Evolutionary conservation across 306 rosid species (phyloP).

Genomic region (Cucumis sativus): DNA sequence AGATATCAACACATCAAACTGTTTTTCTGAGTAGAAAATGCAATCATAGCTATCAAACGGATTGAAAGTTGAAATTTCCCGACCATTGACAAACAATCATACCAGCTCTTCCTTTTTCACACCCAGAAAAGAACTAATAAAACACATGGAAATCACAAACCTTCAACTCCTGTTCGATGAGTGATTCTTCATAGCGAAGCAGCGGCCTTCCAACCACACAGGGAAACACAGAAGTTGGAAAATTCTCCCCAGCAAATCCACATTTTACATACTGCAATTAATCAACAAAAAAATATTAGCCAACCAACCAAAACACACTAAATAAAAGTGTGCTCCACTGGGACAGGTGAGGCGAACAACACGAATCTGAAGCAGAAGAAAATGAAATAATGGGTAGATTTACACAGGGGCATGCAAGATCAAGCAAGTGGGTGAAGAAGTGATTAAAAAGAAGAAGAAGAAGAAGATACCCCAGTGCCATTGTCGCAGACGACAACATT

Average conservation of each 20-base stretch:
- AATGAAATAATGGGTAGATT: neutral
- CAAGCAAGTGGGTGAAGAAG: neutral
- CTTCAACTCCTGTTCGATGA: slow-evolving; percentile 77
- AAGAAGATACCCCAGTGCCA: slow-evolving; percentile 72
- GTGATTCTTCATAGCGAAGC: slow-evolving; percentile 97
- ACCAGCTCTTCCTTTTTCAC: neutral
- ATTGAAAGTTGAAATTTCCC: neutral
- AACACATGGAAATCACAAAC: slow-evolving; percentile 15
- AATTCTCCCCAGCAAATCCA: slow-evolving; percentile 95
- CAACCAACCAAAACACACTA: neutral
- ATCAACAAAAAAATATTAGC: neutral
- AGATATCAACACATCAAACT: neutral
- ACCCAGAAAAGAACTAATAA: neutral
- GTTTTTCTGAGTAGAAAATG: neutral
- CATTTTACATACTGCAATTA: slow-evolving; percentile 83
- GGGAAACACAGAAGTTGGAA: slow-evolving; percentile 91
- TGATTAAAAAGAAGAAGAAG: neutral
- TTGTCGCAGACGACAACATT: slow-evolving; percentile 94
- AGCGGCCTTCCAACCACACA: slow-evolving; percentile 96
- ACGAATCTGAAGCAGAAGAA: neutral
- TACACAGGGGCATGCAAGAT: neutral
- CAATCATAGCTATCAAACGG: neutral
- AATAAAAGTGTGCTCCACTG: neutral
- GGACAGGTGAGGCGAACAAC: neutral
- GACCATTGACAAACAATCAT: neutral